Conservation (phyloP, 495 filamentous ascomycete genomes). For the Penicillium coffeae region DNA sequence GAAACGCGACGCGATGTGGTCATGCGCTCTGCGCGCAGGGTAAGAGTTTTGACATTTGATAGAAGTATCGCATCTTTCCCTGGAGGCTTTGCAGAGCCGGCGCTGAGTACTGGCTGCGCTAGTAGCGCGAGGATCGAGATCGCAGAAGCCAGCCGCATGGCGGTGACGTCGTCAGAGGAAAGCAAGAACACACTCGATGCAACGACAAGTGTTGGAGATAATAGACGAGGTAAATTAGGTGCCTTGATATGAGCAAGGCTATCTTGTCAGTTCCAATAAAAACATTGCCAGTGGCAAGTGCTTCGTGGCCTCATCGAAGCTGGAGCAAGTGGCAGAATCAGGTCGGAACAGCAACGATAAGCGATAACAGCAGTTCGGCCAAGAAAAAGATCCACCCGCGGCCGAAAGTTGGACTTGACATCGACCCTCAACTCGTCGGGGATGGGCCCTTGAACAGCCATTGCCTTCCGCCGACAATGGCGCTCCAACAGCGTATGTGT, state of each 20-base stretch:
- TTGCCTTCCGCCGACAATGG: constrained; percentile 33
- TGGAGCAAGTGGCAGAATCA: not conserved
- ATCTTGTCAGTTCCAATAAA: too few relatives aligned
- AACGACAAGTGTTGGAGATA: too few relatives aligned
- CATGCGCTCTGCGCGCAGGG: constrained; percentile 56
- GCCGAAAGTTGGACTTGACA: constrained; percentile 9
- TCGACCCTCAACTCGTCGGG: constrained; percentile 14
- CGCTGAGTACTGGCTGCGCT: constrained; percentile 22
- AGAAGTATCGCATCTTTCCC: constrained; percentile 64
- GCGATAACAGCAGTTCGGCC: constrained; percentile 19
- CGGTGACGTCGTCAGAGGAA: not conserved
- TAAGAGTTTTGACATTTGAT: constrained; percentile 73
- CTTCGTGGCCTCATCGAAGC: too few relatives aligned
- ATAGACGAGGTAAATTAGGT: too few relatives aligned
- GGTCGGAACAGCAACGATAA: constrained; percentile 7
- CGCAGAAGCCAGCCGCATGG: not conserved
- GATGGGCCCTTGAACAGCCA: constrained; percentile 25
- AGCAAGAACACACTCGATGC: too few relatives aligned
- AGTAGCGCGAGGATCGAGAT: constrained; percentile 15
- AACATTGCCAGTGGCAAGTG: too few relatives aligned
- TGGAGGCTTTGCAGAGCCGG: constrained; percentile 33
- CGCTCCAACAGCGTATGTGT: constrained; percentile 32
- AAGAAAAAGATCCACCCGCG: constrained; percentile 15
- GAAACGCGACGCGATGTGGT: constrained; percentile 75
- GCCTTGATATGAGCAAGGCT: too few relatives aligned